Evolutionary conservation across 306 rosid genomes (phyloP), one percentile per base, ranked within the genome.

Genomic region (Mimosa bimucronata): DNA sequence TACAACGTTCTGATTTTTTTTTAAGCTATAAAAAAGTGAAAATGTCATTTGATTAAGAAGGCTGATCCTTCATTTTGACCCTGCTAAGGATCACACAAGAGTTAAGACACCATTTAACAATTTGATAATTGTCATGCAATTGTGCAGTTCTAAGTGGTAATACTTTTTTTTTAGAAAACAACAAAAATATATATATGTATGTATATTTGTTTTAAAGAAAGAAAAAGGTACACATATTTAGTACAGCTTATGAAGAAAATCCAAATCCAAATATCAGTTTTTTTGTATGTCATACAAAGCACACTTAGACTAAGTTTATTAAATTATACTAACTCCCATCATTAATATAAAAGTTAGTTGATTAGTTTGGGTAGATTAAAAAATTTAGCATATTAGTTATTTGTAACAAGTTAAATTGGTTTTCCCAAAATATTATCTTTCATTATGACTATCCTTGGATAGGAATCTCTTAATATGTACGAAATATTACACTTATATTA

Each of bases 1-100:
- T 3, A 11, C 16, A 58, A 58, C 4, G 31, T n/a, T 41, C 2
- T 34, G 53, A 71, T n/a, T 79, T 71, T 79, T 71, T 72, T 80
- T 80, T 30, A 71, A 84, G 61, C 71, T 28, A 5, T 62, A 62
- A 29, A 28, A 28, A 28, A 7, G n/a, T 28, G 10, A 29, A 62
- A 10, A 14, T 29, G 3, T 31, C 10, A 2, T 28, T 62, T 58
- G 6, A 23, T 58, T 58, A 23, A 11, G 13, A 58, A 12, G 14
- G 30, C 2, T 10, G 0, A 55, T 55, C 62, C 62, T 55, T 55
- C 21, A 53, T 19, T 16, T 53, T 53, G 26, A 57, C 14, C n/a
- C 64, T 57, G 7, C 16, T 52, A 48, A 15, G 53, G 6, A 25
- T 53, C 18, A 45, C 50, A 10, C 10, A 53, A 0, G 38, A 34